A percentile compares a stretch with the other conserved stretches of the same genome.
Conservation (phyloP, 2,329 filamentous ascomycete species). For the Fusarium multiceps region DNA sequence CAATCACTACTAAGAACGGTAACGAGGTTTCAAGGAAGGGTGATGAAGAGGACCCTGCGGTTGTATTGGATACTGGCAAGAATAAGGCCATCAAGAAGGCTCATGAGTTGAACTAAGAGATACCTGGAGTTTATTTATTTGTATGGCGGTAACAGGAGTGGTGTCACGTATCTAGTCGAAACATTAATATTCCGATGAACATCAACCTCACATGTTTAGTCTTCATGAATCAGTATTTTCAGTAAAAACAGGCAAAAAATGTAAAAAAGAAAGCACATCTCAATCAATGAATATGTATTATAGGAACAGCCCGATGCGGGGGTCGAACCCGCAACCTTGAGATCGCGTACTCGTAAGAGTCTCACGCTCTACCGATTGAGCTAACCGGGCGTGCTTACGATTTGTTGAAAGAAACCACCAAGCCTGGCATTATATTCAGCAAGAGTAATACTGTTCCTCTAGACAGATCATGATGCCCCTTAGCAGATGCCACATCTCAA, state of each 20-base stretch:
- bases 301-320: slow-evolving; percentile 57
- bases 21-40: slow-evolving; percentile 56
- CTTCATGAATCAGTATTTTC: too few species aligned
- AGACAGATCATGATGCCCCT: background rate
- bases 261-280: slow-evolving; percentile 33
- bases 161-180: background rate
- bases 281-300: slow-evolving; percentile 33
- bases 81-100: slow-evolving; percentile 56
- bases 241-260: background rate
- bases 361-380: slow-evolving; percentile 70
- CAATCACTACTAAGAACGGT: slow-evolving; percentile 55
- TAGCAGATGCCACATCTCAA: background rate
- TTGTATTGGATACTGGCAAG: slow-evolving; percentile 57
- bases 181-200: background rate
- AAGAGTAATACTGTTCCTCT: accelerated
- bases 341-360: slow-evolving; percentile 66
- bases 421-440: background rate
- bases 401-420: background rate
- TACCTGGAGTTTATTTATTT: background rate
- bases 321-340: slow-evolving; percentile 68
- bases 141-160: background rate
- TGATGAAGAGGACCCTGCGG: slow-evolving; percentile 55
- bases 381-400: slow-evolving; percentile 54
- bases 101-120: slow-evolving; percentile 53
- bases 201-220: too few species aligned